Evolutionary conservation across 257 asterid genomes (phyloP).

Genomic region (Nicotiana paniculata): DNA sequence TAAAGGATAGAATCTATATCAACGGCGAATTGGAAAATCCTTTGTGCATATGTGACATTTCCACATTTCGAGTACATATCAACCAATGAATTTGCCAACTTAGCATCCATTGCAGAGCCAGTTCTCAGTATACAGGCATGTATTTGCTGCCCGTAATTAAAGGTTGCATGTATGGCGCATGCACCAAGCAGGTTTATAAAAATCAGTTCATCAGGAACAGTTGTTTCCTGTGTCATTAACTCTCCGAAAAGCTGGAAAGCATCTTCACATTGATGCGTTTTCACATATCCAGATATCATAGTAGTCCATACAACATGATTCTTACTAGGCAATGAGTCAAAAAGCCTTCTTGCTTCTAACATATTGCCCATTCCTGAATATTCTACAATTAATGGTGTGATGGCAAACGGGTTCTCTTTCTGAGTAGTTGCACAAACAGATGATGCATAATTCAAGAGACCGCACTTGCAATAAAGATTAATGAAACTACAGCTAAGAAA

Average conservation of each 20-base stretch:
- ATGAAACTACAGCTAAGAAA: constrained; percentile 65
- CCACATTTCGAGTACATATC: constrained; percentile 95
- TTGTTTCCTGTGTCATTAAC: constrained; percentile 22
- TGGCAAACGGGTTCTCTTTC: constrained; percentile 37
- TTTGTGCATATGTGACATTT: constrained; percentile 39
- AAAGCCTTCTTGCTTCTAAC: constrained; percentile 56
- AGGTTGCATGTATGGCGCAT: constrained; percentile 48
- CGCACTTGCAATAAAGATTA: constrained; percentile 70
- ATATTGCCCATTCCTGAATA: constrained; percentile 55
- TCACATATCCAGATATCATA: constrained; percentile 70
- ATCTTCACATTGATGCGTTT: constrained; percentile 41
- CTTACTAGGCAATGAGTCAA: constrained; percentile 49
- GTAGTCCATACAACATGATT: constrained; percentile 70
- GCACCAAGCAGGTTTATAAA: constrained; percentile 61
- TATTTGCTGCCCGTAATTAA: constrained; percentile 69
- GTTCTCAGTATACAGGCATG: constrained; percentile 55
- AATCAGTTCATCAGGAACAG: constrained; percentile 45
- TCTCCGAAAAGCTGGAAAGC: constrained; percentile 66
- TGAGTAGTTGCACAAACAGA: constrained; percentile 26
- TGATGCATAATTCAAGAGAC: constrained; percentile 54
- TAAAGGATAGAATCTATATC: constrained; percentile 48
- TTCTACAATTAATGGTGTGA: constrained; percentile 67
- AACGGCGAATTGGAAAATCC: constrained; percentile 33
- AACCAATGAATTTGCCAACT: constrained; percentile 46
- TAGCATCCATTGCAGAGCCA: constrained; percentile 42